Evolutionary conservation across 169 alveolate genomes (phyloP), one percentile per base, ranked within the genome.

Genomic region (Babesia microti): DNA sequence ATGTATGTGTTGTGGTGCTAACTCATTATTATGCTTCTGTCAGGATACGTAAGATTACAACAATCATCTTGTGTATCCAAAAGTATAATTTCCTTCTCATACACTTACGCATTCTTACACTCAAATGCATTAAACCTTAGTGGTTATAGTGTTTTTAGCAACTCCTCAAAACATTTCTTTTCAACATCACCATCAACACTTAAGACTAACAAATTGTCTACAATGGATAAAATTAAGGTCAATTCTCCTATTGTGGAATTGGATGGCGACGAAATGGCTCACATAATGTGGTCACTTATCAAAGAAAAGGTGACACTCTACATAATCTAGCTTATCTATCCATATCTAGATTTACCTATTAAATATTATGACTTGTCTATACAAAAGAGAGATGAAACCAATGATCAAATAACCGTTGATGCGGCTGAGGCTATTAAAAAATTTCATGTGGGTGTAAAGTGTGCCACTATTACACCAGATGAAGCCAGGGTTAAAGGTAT

Each of bases 401-500:
- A 85, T 37, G 98, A 92, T 58, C 53, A 85, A 48, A 91, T 92
- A n/a, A 92, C 98, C n/a, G 40, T 92, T 24, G 96, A 85, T 19
- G 95, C 97, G 17, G 97, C 96, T 6, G 78, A 79, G 49, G 96
- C 95, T 35, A 90, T 92, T 29, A 68, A 74, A 56, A 65, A 84
- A 54, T 65, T 70, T 32, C 68, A 85, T 19, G 96, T 91, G 23
- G 97, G 97, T 29, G 87, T 91, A 28, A 91, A 91, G 56, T 91
- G 97, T 47, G 97, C 97, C 22, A 87, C 97, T 18, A 92, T 91
- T 58, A 92, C 98, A 23, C 97, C 98, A 3, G 98, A 92, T 59
- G 96, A 89, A 49, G 97, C 95, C 0, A 63, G 98, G 45, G 91
- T 92, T 4, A 71, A 83, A 55, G 63, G 63, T 52, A 41, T 9